Evolutionary conservation across 805 yeast genomes (phyloP).

Genomic region (Candida nonsorbophila): DNA sequence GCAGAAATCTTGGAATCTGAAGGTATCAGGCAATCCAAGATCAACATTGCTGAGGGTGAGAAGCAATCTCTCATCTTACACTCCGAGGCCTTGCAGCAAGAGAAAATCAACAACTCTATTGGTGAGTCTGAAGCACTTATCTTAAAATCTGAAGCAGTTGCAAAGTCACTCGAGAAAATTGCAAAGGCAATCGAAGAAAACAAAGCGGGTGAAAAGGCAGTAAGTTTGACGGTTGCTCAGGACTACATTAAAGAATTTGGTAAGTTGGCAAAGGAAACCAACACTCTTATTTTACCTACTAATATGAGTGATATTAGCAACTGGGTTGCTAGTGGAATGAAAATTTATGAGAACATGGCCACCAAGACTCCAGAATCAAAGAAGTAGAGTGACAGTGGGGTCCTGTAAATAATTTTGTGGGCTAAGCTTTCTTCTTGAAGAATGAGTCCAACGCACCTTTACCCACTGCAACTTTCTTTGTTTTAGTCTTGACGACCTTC

Average conservation of each 20-base stretch:
- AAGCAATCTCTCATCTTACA: constrained; percentile 64
- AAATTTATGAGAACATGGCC: constrained; percentile 56
- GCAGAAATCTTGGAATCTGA: constrained; percentile 86
- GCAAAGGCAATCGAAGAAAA: constrained; percentile 65
- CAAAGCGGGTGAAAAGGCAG: constrained; percentile 72
- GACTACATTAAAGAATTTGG: constrained; percentile 79
- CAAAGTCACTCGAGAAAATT: constrained; percentile 59
- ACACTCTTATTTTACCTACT: constrained; percentile 73
- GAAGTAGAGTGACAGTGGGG: not conserved
- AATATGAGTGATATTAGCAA: constrained; percentile 69
- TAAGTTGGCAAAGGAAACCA: constrained; percentile 75
- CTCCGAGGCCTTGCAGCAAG: constrained; percentile 65
- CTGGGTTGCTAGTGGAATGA: constrained; percentile 72
- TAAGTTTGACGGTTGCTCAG: constrained; percentile 74
- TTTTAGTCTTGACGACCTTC: constrained; percentile 24
- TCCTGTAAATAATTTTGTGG: constrained; percentile 11
- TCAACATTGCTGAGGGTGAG: constrained; percentile 81
- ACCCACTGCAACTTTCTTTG: constrained; percentile 45
- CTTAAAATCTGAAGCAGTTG: constrained; percentile 65
- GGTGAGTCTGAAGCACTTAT: constrained; percentile 72
- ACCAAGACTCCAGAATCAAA: constrained; percentile 8
- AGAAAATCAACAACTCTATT: constrained; percentile 60
- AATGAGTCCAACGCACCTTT: constrained; percentile 70
- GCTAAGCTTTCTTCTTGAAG: constrained; percentile 33
- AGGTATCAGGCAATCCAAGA: constrained; percentile 73